Percentiles rank a stretch among this genome's conserved stretches.
These are phyloP conservation scores for Claviceps sorghi DNA, from an alignment of 2,329 filamentous ascomycete species.

Conservation along the genomic window DNA sequence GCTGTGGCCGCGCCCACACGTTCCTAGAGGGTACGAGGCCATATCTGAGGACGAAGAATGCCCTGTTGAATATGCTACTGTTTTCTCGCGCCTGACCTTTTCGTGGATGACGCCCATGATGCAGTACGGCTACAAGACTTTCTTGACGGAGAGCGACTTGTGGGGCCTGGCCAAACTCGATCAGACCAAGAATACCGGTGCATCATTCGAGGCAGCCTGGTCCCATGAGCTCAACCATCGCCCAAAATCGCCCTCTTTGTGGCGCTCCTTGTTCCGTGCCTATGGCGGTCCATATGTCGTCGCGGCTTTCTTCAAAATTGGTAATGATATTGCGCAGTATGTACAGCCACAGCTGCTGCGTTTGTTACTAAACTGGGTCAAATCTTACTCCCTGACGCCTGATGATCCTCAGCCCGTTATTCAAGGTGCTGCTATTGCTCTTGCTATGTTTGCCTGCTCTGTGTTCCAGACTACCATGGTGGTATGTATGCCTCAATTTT, in stretches of 20 bases:
- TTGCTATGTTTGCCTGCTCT: conserved; percentile 85
- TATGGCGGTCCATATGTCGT: conserved; percentile 75
- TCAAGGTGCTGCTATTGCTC: conserved; percentile 71
- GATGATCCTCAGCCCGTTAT: conserved; percentile 59
- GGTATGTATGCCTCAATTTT: conserved; percentile 15
- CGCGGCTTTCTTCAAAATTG: conserved; percentile 74
- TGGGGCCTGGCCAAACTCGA: conserved; percentile 80
- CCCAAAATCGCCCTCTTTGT: conserved; percentile 53
- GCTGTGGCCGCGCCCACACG: conserved; percentile 63
- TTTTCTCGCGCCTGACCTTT: conserved; percentile 90
- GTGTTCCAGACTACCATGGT: conserved; percentile 76
- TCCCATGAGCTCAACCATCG: conserved; percentile 51
- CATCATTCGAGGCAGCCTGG: conserved; percentile 63
- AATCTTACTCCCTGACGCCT: conserved; percentile 48
- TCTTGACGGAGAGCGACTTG: conserved; percentile 82
- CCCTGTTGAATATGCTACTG: conserved; percentile 76
- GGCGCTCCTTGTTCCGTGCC: conserved; percentile 69
- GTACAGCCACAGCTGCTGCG: conserved; percentile 81
- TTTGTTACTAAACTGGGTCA: conserved; percentile 69
- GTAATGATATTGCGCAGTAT: conserved; percentile 76
- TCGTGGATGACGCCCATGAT: conserved; percentile 99
- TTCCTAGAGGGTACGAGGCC: conserved; percentile 39
- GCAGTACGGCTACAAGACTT: conserved; percentile 85
- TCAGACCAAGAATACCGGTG: conserved; percentile 59
- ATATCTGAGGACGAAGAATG: conserved; percentile 47